Evolutionary conservation across 1,284 basidiomycete genomes (phyloP).

Genomic region (Fomitiporia mediterranea): DNA sequence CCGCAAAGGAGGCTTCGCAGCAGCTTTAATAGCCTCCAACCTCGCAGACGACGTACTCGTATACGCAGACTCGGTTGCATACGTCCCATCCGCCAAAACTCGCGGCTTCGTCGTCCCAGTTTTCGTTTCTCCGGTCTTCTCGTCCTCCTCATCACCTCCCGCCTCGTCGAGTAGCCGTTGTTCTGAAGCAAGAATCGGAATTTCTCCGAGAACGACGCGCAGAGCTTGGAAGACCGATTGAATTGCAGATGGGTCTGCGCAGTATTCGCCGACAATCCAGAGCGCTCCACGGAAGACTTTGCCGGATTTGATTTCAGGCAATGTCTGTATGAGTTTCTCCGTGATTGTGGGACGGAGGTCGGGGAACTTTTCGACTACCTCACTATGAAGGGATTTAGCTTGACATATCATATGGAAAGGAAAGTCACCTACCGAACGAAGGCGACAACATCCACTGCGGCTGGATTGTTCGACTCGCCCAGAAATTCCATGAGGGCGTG

Average conservation of each 20-base stretch:
- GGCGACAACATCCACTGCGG: slow-evolving; percentile 92
- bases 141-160: slow-evolving; percentile 47
- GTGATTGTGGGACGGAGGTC: slow-evolving; percentile 81
- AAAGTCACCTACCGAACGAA: slow-evolving; percentile 71
- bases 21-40: slow-evolving; percentile 79
- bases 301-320: slow-evolving; percentile 90
- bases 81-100: slow-evolving; percentile 95
- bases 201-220: slow-evolving; percentile 88
- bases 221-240: slow-evolving; percentile 76
- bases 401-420: neutral
- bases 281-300: slow-evolving; percentile 97
- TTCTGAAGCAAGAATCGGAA: slow-evolving; percentile 92
- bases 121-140: slow-evolving; percentile 39
- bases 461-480: slow-evolving; percentile 93
- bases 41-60: slow-evolving; percentile 63
- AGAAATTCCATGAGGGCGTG: slow-evolving; percentile 99
- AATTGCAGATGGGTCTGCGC: slow-evolving; percentile 59
- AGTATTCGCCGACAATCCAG: slow-evolving; percentile 98
- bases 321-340: slow-evolving; percentile 80
- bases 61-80: slow-evolving; percentile 95
- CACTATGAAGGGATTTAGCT: slow-evolving; percentile 40
- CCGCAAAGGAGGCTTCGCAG: slow-evolving; percentile 87
- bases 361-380: slow-evolving; percentile 99
- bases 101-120: slow-evolving; percentile 40
- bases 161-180: slow-evolving; percentile 79